Percentiles rank a stretch among this genome's conserved stretches.
Conservation (phyloP, 1,284 basidiomycete genomes). For the Ganoderma meredithae region DNA sequence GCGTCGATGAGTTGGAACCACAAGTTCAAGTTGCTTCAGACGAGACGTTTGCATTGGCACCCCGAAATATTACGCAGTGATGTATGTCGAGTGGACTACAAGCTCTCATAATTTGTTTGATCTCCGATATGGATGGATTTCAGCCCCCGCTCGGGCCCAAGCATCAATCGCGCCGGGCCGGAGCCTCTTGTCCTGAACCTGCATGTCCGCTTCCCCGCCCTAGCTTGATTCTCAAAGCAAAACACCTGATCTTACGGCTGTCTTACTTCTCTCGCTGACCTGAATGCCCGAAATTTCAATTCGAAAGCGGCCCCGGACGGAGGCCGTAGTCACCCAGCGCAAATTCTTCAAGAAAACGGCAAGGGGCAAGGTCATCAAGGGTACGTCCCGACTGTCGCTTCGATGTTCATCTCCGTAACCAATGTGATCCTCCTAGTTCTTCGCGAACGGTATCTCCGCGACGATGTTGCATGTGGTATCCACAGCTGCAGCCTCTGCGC, state of each 20-base stretch:
- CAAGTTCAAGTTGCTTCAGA: background rate
- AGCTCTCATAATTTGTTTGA: background rate
- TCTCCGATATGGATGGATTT: background rate
- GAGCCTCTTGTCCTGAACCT: conserved; percentile 1
- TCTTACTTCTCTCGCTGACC: background rate
- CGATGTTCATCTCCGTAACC: conserved; percentile 3
- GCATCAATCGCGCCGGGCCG: background rate
- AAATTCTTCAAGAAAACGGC: conserved; percentile 97
- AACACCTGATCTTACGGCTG: background rate
- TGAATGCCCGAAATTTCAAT: conserved; percentile 76
- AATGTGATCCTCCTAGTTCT: conserved; percentile 63
- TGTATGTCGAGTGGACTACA: background rate
- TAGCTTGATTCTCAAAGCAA: background rate
- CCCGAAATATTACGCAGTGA: background rate
- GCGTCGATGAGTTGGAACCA: background rate
- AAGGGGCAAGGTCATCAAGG: conserved; percentile 92
- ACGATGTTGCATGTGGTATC: conserved; percentile 94
- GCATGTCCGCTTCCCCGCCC: background rate
- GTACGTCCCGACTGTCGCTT: conserved; percentile 48
- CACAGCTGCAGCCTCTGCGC: conserved; percentile 72
- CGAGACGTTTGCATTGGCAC: background rate
- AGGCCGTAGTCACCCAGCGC: conserved; percentile 81
- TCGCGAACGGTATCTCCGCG: conserved; percentile 93
- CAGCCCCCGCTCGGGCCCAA: background rate
- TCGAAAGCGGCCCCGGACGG: conserved; percentile 75